A percentile compares a stretch with the other conserved stretches of the same genome.
These are phyloP conservation scores for Cyclaneusma minus DNA, from an alignment of 2,329 filamentous ascomycete species.

Conservation along the genomic window DNA sequence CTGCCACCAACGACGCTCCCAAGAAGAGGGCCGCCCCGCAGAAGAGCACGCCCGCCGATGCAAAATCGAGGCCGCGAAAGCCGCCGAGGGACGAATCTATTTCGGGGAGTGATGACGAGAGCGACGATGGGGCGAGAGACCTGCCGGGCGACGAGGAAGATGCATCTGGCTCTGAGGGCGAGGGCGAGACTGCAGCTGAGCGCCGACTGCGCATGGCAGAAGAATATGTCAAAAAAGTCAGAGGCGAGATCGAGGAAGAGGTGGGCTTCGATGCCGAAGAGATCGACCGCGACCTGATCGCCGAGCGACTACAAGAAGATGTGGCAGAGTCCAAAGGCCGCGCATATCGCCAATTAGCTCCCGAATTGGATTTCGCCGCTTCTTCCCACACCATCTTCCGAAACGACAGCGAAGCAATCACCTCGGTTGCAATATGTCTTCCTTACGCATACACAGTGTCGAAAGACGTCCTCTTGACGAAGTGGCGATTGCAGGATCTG, in stretches of 20 bases:
- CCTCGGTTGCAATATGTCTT: constrained; percentile 61
- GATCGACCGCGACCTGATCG: constrained; percentile 83
- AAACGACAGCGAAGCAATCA: constrained; percentile 63
- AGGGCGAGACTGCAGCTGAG: constrained; percentile 79
- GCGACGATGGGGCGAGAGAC: constrained; percentile 21
- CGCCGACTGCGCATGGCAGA: constrained; percentile 76
- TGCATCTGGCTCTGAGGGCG: constrained; percentile 48
- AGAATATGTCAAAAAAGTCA: constrained; percentile 81
- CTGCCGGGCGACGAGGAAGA: too few relatives aligned
- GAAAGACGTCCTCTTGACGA: constrained; percentile 71
- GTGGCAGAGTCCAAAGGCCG: constrained; percentile 83
- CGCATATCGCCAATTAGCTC: constrained; percentile 67
- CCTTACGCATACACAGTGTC: constrained; percentile 80
- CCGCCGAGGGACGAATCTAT: constrained; percentile 49
- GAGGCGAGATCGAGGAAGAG: constrained; percentile 68
- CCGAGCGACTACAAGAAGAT: constrained; percentile 80
- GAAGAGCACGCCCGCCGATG: constrained; percentile 11
- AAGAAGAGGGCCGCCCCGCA: constrained; percentile 40
- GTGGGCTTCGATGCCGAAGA: constrained; percentile 86
- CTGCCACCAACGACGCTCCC: constrained; percentile 33
- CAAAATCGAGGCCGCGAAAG: constrained; percentile 28
- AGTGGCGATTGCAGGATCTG: constrained; percentile 70
- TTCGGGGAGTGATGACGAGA: constrained; percentile 66
- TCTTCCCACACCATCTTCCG: constrained; percentile 60
- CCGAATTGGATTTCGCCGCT: constrained; percentile 51